Conservation (phyloP, 1,284 basidiomycete genomes). For the Papiliotrema flavescens region DNA sequence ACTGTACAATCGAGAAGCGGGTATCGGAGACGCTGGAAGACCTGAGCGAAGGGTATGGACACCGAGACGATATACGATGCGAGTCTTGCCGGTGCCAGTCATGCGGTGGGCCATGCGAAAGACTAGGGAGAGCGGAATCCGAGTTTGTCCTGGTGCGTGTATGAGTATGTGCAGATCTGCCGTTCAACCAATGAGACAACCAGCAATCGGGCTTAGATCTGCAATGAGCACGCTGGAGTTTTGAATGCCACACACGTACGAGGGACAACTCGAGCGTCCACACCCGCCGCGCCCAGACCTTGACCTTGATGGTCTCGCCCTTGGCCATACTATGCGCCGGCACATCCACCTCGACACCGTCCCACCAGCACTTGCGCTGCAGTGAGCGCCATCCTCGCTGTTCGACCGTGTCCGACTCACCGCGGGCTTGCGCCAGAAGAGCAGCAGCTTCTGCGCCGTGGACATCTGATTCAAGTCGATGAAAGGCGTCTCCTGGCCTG, state of each 20-base stretch:
- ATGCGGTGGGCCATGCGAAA: too few relatives aligned
- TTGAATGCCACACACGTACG: slow-evolving; percentile 55
- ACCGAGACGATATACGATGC: too few relatives aligned
- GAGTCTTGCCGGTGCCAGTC: too few relatives aligned
- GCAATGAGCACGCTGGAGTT: not conserved
- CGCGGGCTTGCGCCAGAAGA: slow-evolving; percentile 99
- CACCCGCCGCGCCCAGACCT: slow-evolving; percentile 95
- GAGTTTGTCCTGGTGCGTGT: too few relatives aligned
- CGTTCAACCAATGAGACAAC: too few relatives aligned
- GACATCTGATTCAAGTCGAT: slow-evolving; percentile 90
- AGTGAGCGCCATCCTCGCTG: slow-evolving; percentile 1
- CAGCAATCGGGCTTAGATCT: not conserved
- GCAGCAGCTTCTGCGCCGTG: slow-evolving; percentile 92
- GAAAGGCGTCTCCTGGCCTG: slow-evolving; percentile 22
- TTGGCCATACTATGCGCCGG: slow-evolving; percentile 37
- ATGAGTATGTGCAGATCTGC: too few relatives aligned
- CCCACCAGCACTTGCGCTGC: slow-evolving; percentile 96
- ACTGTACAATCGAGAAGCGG: not conserved
- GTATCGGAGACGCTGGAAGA: not conserved
- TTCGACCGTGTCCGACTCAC: slow-evolving; percentile 55
- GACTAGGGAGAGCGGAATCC: too few relatives aligned
- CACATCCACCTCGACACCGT: slow-evolving; percentile 87
- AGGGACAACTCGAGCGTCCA: slow-evolving; percentile 97
- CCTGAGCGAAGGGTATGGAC: not conserved
- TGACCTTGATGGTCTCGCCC: slow-evolving; percentile 57